A percentile compares a stretch with the other conserved stretches of the same genome.
phyloP scores from a whole-genome alignment of 805 yeast genomes.

The Pichia deserticola region DNA sequence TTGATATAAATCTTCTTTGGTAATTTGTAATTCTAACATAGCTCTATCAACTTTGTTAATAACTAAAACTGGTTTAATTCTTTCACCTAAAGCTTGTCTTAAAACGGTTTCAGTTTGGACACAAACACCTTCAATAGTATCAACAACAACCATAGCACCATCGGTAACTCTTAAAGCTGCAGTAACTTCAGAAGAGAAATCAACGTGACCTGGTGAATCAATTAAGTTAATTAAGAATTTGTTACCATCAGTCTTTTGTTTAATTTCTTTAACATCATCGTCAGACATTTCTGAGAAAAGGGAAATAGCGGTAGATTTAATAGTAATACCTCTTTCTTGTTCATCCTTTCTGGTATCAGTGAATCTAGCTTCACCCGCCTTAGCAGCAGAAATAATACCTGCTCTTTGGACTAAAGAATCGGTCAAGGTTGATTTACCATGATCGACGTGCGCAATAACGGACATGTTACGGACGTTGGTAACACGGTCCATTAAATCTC shows the following conservation, averaged over 20 bases:
- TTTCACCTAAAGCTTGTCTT: slow-evolving; percentile 98
- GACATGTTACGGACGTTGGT: slow-evolving; percentile 99
- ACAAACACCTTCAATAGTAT: slow-evolving; percentile 99
- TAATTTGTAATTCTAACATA: slow-evolving; percentile 94
- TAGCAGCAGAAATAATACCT: slow-evolving; percentile 99
- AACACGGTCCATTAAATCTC: slow-evolving; percentile 98
- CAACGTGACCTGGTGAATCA: slow-evolving; percentile 99
- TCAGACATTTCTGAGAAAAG: slow-evolving; percentile 83
- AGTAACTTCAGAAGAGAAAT: slow-evolving; percentile 99
- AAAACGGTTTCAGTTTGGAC: slow-evolving; percentile 99
- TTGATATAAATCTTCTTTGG: slow-evolving; percentile 98
- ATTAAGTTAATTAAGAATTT: slow-evolving; percentile 95
- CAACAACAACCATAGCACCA: slow-evolving; percentile 99
- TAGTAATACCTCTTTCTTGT: slow-evolving; percentile 99
- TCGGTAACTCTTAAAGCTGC: slow-evolving; percentile 99
- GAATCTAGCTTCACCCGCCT: slow-evolving; percentile 99
- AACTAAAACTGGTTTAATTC: slow-evolving; percentile 97
- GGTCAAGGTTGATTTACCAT: slow-evolving; percentile 98
- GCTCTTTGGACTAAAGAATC: slow-evolving; percentile 99
- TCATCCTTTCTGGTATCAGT: slow-evolving; percentile 99
- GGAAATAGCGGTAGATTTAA: slow-evolving; percentile 98
- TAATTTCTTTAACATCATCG: slow-evolving; percentile 81
- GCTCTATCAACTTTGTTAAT: slow-evolving; percentile 99
- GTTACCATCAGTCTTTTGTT: slow-evolving; percentile 89
- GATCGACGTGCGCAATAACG: slow-evolving; percentile 99